Evolutionary conservation across 345 rosid species (phyloP).

Genomic region (Eutrema yunnanense): DNA sequence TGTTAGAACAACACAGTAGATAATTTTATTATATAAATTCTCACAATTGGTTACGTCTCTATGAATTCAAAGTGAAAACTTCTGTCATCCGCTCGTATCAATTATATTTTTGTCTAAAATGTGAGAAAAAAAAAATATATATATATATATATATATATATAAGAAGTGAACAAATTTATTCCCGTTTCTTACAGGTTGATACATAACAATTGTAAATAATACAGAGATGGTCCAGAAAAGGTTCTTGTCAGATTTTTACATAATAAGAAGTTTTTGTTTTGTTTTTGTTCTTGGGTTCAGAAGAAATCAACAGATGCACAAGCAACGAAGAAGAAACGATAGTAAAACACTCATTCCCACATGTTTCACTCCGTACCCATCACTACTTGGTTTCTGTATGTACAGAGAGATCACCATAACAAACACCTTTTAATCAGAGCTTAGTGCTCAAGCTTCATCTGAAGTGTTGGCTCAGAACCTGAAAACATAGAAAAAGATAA

Average conservation of each 20-base stretch:
- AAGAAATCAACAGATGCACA: constrained; percentile 29
- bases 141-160: too few species aligned
- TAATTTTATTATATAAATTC: too few species aligned
- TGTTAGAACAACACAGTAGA: too few species aligned
- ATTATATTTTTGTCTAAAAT: not conserved
- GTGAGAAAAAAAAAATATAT: not conserved
- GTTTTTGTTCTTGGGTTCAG: not conserved
- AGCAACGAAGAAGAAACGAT: constrained; percentile 30
- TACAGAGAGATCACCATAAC: constrained; percentile 17
- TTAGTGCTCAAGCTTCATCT: constrained; percentile 33
- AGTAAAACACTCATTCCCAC: constrained; percentile 8
- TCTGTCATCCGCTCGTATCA: not conserved
- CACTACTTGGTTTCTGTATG: constrained; percentile 33
- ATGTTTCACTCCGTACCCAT: constrained; percentile 29
- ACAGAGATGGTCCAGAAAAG: constrained; percentile 11
- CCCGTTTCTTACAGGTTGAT: not conserved
- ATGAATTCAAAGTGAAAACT: not conserved
- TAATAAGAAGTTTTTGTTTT: not conserved
- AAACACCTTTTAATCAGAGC: not conserved
- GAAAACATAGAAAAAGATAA: constrained; percentile 4
- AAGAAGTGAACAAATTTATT: constrained; percentile 1
- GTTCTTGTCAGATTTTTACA: constrained; percentile 20
- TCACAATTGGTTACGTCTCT: too few species aligned
- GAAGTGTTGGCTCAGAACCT: constrained; percentile 38
- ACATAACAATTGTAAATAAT: constrained; percentile 18